phyloP scores from a whole-genome alignment of 257 asterid genomes.

The Cynanchum wilfordii region DNA sequence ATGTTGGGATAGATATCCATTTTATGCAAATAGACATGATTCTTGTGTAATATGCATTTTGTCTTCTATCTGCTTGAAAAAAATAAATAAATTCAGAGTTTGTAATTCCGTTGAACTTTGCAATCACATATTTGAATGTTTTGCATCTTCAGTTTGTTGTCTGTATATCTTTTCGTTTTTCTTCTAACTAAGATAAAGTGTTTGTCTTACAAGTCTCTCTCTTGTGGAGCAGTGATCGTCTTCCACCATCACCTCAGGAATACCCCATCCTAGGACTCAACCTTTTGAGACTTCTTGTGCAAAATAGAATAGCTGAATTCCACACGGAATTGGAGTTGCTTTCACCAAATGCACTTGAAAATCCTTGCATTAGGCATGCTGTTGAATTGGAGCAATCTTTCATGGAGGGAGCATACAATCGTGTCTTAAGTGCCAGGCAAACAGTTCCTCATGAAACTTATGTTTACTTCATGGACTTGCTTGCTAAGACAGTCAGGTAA shows the following conservation, averaged over 20 bases:
- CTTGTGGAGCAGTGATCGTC: slow-evolving; percentile 56
- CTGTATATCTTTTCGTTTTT: neutral
- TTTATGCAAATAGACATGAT: neutral
- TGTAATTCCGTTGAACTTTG: neutral
- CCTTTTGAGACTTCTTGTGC: slow-evolving; percentile 96
- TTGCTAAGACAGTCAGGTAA: slow-evolving; percentile 93
- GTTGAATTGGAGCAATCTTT: slow-evolving; percentile 93
- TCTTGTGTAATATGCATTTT: neutral
- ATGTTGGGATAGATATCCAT: neutral
- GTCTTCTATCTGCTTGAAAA: neutral
- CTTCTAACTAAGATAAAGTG: neutral
- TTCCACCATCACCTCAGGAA: slow-evolving; percentile 81
- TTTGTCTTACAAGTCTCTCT: slow-evolving; percentile 9
- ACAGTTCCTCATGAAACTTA: slow-evolving; percentile 86
- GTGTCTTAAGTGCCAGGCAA: slow-evolving; percentile 86
- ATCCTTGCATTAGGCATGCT: slow-evolving; percentile 91
- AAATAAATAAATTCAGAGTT: neutral
- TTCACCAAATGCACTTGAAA: slow-evolving; percentile 70
- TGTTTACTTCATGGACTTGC: slow-evolving; percentile 89
- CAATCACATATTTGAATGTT: neutral
- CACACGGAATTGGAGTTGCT: slow-evolving; percentile 94
- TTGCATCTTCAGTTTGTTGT: neutral
- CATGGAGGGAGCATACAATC: slow-evolving; percentile 99
- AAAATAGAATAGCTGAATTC: slow-evolving; percentile 92
- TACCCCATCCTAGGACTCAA: slow-evolving; percentile 91